Evolutionary conservation across 2,329 filamentous ascomycete genomes (phyloP).

Genomic region (Curvularia verruculosa): DNA sequence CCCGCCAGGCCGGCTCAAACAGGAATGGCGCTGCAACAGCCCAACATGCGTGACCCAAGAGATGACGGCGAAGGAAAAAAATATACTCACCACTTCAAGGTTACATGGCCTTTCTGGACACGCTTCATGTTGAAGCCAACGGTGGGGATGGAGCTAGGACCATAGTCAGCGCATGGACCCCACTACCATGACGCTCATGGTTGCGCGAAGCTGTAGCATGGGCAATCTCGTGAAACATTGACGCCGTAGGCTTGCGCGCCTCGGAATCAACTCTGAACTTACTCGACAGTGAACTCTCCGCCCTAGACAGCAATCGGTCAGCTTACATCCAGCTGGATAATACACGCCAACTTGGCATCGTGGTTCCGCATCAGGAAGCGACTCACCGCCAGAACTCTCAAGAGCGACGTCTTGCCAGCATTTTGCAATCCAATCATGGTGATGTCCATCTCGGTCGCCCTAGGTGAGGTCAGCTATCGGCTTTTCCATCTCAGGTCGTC

Average conservation of each 20-base stretch:
- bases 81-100: slow-evolving; percentile 79
- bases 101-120: slow-evolving; percentile 97
- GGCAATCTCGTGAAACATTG: slow-evolving; percentile 35
- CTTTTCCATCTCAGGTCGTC: slow-evolving; percentile 19
- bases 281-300: slow-evolving; percentile 98
- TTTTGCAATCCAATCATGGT: slow-evolving; percentile 99
- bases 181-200: slow-evolving; percentile 30
- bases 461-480: slow-evolving; percentile 50
- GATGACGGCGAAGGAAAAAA: slow-evolving; percentile 26
- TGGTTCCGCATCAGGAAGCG: slow-evolving; percentile 42
- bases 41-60: slow-evolving; percentile 45
- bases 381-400: slow-evolving; percentile 93
- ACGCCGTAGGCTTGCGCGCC: slow-evolving; percentile 36
- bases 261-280: slow-evolving; percentile 59
- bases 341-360: slow-evolving; percentile 33
- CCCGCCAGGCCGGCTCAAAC: slow-evolving; percentile 39
- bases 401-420: slow-evolving; percentile 93
- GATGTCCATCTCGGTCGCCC: slow-evolving; percentile 99
- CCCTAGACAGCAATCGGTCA: slow-evolving; percentile 65
- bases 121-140: slow-evolving; percentile 99
- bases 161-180: slow-evolving; percentile 48
- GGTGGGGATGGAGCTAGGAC: slow-evolving; percentile 88
- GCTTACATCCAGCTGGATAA: slow-evolving; percentile 27
- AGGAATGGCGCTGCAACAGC: slow-evolving; percentile 46
- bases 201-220: slow-evolving; percentile 39